These are phyloP conservation scores for Candida montana DNA, from an alignment of 805 yeast genomes.

Conservation along the genomic window DNA sequence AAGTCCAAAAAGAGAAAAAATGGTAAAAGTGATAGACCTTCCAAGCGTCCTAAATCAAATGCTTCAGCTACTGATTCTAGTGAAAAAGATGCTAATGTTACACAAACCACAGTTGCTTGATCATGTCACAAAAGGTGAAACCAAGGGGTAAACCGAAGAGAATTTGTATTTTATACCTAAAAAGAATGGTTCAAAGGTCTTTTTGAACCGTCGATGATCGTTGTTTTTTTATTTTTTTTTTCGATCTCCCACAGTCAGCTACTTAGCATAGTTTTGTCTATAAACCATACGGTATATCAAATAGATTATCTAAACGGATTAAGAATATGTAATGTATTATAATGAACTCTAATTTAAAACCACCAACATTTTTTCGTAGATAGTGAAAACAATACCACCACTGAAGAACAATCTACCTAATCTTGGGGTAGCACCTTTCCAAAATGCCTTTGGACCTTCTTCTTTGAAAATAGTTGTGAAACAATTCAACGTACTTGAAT, in stretches of 20 bases:
- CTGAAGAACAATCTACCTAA: constrained; percentile 85
- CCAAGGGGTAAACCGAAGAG: no score
- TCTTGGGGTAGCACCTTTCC: constrained; percentile 99
- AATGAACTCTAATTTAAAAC: constrained; percentile 19
- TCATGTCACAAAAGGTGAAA: no score
- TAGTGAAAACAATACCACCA: constrained; percentile 97
- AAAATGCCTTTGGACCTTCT: constrained; percentile 86
- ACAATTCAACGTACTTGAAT: constrained; percentile 75
- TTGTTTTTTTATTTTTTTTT: no score
- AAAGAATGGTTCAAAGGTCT: no score
- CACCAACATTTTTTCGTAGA: constrained; percentile 82
- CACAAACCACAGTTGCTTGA: no score
- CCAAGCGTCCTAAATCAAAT: constrained; percentile 32
- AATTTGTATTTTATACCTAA: no score
- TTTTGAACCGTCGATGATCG: no score
- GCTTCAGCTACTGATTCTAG: background rate
- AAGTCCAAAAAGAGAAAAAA: constrained; percentile 54
- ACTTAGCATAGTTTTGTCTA: background rate
- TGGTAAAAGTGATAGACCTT: constrained; percentile 31
- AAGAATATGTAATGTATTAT: background rate
- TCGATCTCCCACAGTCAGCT: no score
- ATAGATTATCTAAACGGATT: no score
- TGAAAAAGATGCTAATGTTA: background rate
- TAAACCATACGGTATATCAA: no score
- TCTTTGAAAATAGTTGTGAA: constrained; percentile 73